phyloP scores from a whole-genome alignment of 768 basidiomycete species.

The Naganishia kalamii region DNA sequence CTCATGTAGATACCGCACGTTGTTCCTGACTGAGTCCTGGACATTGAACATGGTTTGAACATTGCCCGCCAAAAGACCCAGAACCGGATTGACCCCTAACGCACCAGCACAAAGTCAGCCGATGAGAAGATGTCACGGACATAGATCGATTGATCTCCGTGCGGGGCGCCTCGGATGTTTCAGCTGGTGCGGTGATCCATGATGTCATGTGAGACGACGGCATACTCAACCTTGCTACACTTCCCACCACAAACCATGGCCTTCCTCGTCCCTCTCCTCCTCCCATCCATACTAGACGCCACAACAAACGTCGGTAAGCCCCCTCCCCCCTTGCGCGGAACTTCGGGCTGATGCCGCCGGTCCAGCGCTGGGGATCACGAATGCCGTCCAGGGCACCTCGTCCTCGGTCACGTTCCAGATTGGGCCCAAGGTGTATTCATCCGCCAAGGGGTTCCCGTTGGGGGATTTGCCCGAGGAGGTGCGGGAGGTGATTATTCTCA shows the following conservation, averaged over 20 bases:
- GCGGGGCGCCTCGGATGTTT: too few relatives aligned
- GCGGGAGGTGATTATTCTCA: conserved; percentile 31
- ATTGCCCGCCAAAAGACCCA: too few relatives aligned
- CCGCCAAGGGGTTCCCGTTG: conserved; percentile 30
- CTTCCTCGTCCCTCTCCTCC: conserved; percentile 29
- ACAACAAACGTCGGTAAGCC: conserved; percentile 30
- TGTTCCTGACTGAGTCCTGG: too few relatives aligned
- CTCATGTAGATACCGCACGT: too few relatives aligned
- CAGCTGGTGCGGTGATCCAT: too few relatives aligned
- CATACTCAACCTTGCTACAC: background rate
- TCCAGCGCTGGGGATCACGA: conserved; percentile 36
- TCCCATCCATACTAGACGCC: conserved; percentile 30
- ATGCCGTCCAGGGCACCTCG: conserved; percentile 31
- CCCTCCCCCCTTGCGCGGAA: background rate
- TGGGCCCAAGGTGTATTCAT: conserved; percentile 33
- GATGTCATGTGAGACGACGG: too few relatives aligned
- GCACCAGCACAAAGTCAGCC: too few relatives aligned
- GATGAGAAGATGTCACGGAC: too few relatives aligned
- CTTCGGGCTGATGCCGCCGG: background rate
- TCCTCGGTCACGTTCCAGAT: conserved; percentile 36
- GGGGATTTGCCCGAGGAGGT: conserved; percentile 33
- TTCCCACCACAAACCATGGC: conserved; percentile 22
- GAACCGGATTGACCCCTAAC: too few relatives aligned
- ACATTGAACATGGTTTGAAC: too few relatives aligned
- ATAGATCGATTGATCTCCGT: too few relatives aligned